phyloP scores from a whole-genome alignment of 768 basidiomycete species.

The Hebeloma cylindrosporum region DNA sequence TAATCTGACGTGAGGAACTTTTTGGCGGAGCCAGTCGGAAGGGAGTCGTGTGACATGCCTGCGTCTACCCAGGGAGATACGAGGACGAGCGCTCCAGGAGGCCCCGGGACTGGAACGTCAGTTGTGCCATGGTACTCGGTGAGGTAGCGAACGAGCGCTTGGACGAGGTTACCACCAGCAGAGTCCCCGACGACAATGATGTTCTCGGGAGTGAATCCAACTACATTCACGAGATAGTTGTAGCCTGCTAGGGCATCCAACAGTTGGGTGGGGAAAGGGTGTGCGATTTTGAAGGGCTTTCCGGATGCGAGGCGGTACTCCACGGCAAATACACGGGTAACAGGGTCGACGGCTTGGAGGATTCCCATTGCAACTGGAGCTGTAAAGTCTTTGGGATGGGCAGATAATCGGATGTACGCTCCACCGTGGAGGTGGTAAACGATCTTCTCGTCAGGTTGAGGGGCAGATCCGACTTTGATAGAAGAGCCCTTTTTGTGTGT shows the following conservation, averaged over 20 bases:
- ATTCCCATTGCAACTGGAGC: slow-evolving; percentile 46
- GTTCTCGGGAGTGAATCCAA: slow-evolving; percentile 57
- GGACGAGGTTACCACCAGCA: slow-evolving; percentile 73
- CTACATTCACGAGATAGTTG: slow-evolving; percentile 57
- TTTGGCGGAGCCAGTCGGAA: slow-evolving; percentile 37
- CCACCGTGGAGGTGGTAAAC: slow-evolving; percentile 68
- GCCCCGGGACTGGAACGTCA: slow-evolving; percentile 37
- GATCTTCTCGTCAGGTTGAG: slow-evolving; percentile 53
- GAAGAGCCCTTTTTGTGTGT: slow-evolving; percentile 40
- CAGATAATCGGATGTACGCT: slow-evolving; percentile 52
- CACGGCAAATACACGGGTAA: slow-evolving; percentile 55
- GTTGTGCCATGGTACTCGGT: slow-evolving; percentile 42
- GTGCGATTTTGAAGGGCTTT: slow-evolving; percentile 38
- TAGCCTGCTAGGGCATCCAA: slow-evolving; percentile 77
- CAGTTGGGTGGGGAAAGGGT: slow-evolving; percentile 75
- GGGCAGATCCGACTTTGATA: slow-evolving; percentile 35
- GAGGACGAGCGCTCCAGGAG: slow-evolving; percentile 49
- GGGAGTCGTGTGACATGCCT: slow-evolving; percentile 36
- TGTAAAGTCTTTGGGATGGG: slow-evolving; percentile 53
- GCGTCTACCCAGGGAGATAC: slow-evolving; percentile 61
- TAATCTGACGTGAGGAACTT: slow-evolving; percentile 38
- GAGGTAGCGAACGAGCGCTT: slow-evolving; percentile 62
- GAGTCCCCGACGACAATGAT: slow-evolving; percentile 76
- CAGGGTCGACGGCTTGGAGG: slow-evolving; percentile 41
- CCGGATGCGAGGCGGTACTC: slow-evolving; percentile 71